Evolutionary conservation across 1,139 yeast species (phyloP), one percentile per base, ranked within the genome.

Genomic region (Suhomyces ambrosiae): DNA sequence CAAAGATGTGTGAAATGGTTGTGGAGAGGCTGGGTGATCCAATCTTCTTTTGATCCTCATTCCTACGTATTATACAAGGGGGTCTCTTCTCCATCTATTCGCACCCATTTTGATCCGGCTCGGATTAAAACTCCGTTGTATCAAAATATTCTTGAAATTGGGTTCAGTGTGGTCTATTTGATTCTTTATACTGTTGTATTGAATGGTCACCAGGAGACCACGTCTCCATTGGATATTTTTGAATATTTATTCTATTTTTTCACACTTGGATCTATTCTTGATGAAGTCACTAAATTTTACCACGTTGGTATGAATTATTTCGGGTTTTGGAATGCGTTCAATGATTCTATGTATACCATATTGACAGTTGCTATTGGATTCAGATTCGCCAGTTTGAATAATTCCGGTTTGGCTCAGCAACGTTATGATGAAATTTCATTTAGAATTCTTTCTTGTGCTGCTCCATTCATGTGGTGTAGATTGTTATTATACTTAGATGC

Each of bases 1-100:
- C 96, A 88, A 60, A 67, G 95, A 41, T 86, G 96, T 64, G 76
- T 86, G 54, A 81, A 82, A 49, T 88, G 96, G 95, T 62, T 88
- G 37, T 88, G 96, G 96, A 68, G 90, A 43, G 96, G 96, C 14
- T 87, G 96, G 95, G 85, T 88, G 44, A 73, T 85, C 30, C 96
- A 87, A 60, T 76, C 85, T 26, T 76, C 79, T n/a, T 60, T 58
- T 12, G 86, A 86, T 53, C 88, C 94, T 7, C 75, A 79, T 23
- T 75, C 79, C 14, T 88, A 84, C 51, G 82, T 80, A 23, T 54
- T 82, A 44, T 86, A 83, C 58, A 73, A 72, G 40, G 80, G 80
- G 2, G 76, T 80, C 13, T 71, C 80, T 1, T 78, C 82, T 18
- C 69, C 79, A 4, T 66, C 74, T 13, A 65, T 86, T 44, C 49